A percentile compares a stretch with the other conserved stretches of the same genome.
phyloP scores from a whole-genome alignment of 2,329 filamentous ascomycete species.

The Coniochaeta sp. region DNA sequence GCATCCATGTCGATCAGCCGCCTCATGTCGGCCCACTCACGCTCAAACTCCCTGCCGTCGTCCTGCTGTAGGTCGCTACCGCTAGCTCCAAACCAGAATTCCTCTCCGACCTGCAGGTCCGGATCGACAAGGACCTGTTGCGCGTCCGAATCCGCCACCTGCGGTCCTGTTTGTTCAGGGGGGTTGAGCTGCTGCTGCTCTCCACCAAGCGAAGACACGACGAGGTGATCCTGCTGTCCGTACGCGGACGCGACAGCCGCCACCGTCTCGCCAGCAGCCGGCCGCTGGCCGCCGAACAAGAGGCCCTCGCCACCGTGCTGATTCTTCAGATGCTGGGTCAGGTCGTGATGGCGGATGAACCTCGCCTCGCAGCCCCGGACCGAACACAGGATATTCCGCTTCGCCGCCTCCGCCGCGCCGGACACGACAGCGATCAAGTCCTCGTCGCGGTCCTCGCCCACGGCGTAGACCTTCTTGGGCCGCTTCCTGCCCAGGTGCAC shows the following conservation, averaged over 20 bases:
- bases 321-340: conserved; percentile 35
- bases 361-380: conserved; percentile 31
- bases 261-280: neutral
- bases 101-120: conserved; percentile 1
- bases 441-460: conserved; percentile 6
- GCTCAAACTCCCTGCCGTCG: conserved; percentile 3
- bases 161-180: neutral
- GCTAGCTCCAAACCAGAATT: conserved; percentile 9
- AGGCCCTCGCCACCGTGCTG: neutral
- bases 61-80: neutral
- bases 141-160: neutral
- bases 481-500: conserved; percentile 62
- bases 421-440: conserved; percentile 35
- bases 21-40: conserved; percentile 18
- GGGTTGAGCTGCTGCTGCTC: neutral
- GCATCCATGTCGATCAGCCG: conserved; percentile 13
- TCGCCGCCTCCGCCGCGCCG: conserved; percentile 30
- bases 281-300: conserved; percentile 7
- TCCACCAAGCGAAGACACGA: neutral
- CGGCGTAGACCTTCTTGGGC: conserved; percentile 20
- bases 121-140: neutral
- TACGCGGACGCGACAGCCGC: neutral
- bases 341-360: conserved; percentile 44
- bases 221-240: neutral
- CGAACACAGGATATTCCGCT: conserved; percentile 36